Conservation (phyloP, 257 asterid genomes). For the Lycium ferocissimum region DNA sequence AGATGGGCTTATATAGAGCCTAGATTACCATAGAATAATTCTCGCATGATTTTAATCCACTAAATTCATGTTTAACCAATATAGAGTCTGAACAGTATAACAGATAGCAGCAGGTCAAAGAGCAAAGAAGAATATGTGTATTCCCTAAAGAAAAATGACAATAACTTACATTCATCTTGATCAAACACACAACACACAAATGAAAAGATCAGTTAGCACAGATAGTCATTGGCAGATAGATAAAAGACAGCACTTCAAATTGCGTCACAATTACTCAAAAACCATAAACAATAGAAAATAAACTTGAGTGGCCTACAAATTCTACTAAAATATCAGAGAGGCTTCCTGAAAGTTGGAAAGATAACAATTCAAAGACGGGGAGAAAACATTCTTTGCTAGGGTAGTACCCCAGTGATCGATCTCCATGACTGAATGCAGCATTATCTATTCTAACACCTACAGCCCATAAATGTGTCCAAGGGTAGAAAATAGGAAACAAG, state of each 20-base stretch:
- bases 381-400: background rate
- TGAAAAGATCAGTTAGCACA: background rate
- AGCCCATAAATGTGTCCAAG: background rate
- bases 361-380: background rate
- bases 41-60: background rate
- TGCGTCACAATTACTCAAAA: background rate
- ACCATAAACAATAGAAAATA: too few species aligned
- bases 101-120: background rate
- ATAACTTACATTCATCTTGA: background rate
- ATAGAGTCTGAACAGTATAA: background rate
- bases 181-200: background rate
- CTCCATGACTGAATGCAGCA: background rate
- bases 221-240: background rate
- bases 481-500: background rate
- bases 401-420: background rate
- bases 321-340: background rate
- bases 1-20: background rate
- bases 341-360: background rate
- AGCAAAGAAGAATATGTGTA: background rate
- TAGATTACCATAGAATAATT: background rate
- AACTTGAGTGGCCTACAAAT: background rate
- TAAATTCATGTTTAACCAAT: background rate
- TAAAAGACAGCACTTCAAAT: background rate
- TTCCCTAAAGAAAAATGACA: background rate
- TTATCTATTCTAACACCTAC: background rate